A percentile compares a stretch with the other conserved stretches of the same genome.
Evolutionary conservation across 129 eudicot species (phyloP).

Genomic region (Chrysanthemum seticuspe): DNA sequence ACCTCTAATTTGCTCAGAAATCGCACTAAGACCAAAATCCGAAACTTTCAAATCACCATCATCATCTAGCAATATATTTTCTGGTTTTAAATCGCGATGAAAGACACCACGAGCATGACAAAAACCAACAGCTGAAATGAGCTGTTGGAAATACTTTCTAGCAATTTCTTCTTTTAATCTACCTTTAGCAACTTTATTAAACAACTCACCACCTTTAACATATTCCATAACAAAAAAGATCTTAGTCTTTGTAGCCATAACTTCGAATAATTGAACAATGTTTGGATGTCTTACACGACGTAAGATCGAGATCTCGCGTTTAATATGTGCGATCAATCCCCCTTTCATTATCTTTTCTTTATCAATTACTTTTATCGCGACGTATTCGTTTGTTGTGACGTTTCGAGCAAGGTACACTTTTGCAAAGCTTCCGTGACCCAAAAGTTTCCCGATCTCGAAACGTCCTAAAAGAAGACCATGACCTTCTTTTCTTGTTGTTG

Average conservation of each 20-base stretch:
- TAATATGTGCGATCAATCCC: constrained; percentile 12
- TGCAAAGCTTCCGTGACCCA: constrained; percentile 15
- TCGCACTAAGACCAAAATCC: constrained; percentile 15
- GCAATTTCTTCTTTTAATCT: constrained; percentile 21
- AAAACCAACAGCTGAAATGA: constrained; percentile 9
- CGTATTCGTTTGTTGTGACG: constrained; percentile 16
- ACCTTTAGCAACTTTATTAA: constrained; percentile 19
- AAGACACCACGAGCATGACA: constrained; percentile 20
- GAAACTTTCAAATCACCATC: constrained; percentile 7
- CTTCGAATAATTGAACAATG: constrained; percentile 14
- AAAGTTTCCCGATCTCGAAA: constrained; percentile 18
- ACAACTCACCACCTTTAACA: constrained; percentile 19
- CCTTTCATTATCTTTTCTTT: constrained; percentile 17
- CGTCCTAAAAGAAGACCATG: constrained; percentile 6
- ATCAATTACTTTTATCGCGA: constrained; percentile 15
- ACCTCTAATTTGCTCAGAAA: constrained; percentile 11
- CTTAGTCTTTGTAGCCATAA: constrained; percentile 14
- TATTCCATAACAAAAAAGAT: constrained; percentile 21
- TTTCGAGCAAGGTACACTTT: constrained; percentile 25
- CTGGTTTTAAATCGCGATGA: constrained; percentile 1
- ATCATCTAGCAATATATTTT: constrained; percentile 2
- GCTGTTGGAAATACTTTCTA: constrained; percentile 10
- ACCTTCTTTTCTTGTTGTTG: constrained; percentile 18
- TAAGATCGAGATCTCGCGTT: constrained; percentile 14
- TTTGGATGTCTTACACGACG: constrained; percentile 13